phyloP scores from a whole-genome alignment of 2,329 filamentous ascomycete genomes.

The Verticillium zaregamsianum region DNA sequence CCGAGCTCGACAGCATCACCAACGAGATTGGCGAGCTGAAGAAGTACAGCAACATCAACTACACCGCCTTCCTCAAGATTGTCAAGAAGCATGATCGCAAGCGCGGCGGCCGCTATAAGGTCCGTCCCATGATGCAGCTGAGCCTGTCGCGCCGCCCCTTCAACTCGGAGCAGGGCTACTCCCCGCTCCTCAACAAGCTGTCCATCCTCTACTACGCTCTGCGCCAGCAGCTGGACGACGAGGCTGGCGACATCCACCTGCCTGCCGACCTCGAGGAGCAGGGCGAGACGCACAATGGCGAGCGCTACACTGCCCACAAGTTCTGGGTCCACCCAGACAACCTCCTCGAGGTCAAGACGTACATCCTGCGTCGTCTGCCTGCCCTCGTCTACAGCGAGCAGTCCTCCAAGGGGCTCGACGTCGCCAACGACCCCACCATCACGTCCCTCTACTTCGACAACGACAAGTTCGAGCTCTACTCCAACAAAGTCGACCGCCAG shows the following conservation, averaged over 20 bases:
- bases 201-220: slow-evolving; percentile 96
- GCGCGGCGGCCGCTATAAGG: slow-evolving; percentile 78
- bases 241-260: slow-evolving; percentile 26
- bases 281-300: slow-evolving; percentile 57
- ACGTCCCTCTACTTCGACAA: slow-evolving; percentile 97
- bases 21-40: slow-evolving; percentile 91
- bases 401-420: slow-evolving; percentile 75
- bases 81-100: slow-evolving; percentile 99
- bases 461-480: slow-evolving; percentile 79
- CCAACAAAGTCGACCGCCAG: slow-evolving; percentile 73
- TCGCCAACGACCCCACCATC: slow-evolving; percentile 79
- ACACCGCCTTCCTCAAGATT: slow-evolving; percentile 95
- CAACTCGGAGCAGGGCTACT: slow-evolving; percentile 87
- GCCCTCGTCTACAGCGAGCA: slow-evolving; percentile 91
- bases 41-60: slow-evolving; percentile 94
- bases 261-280: slow-evolving; percentile 45
- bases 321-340: slow-evolving; percentile 98
- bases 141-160: slow-evolving; percentile 85
- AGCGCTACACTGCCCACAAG: slow-evolving; percentile 81
- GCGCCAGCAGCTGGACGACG: slow-evolving; percentile 71
- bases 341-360: slow-evolving; percentile 92
- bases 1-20: slow-evolving; percentile 81
- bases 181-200: slow-evolving; percentile 82
- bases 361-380: slow-evolving; percentile 85
- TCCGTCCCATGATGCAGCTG: slow-evolving; percentile 87